A percentile compares a stretch with the other conserved stretches of the same genome.
Conservation (phyloP, 1,284 basidiomycete genomes). For the Ustilago nuda region DNA sequence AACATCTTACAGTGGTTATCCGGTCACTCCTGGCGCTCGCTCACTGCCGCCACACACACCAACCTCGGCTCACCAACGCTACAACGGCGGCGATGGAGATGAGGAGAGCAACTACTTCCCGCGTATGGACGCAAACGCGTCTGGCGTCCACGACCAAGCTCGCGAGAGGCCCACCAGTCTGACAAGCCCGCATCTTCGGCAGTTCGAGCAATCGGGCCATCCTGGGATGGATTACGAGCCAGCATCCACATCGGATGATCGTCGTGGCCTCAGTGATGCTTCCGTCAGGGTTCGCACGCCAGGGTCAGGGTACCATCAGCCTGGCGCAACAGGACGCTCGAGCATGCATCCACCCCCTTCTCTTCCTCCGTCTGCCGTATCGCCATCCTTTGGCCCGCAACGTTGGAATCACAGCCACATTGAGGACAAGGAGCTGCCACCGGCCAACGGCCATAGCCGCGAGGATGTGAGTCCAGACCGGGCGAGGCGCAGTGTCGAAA, state of each 20-base stretch:
- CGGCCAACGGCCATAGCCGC: slow-evolving; percentile 21
- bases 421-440: slow-evolving; percentile 5
- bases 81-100: slow-evolving; percentile 11
- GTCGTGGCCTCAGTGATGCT: slow-evolving; percentile 6
- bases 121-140: slow-evolving; percentile 10
- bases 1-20: slow-evolving; percentile 24
- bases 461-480: neutral
- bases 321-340: slow-evolving; percentile 6
- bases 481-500: neutral
- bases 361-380: slow-evolving; percentile 16
- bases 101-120: slow-evolving; percentile 48
- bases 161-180: slow-evolving; percentile 23
- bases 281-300: slow-evolving; percentile 15
- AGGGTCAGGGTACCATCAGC: slow-evolving; percentile 18
- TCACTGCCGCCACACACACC: slow-evolving; percentile 37
- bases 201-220: slow-evolving; percentile 8
- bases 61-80: slow-evolving; percentile 8
- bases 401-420: slow-evolving; percentile 10
- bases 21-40: slow-evolving; percentile 37
- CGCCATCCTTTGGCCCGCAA: slow-evolving; percentile 31
- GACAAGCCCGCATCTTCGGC: slow-evolving; percentile 31
- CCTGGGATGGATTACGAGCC: slow-evolving; percentile 6
- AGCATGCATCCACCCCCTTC: slow-evolving; percentile 20
- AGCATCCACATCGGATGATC: neutral
- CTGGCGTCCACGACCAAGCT: slow-evolving; percentile 4